These are phyloP conservation scores for Bertia moriformis DNA, from an alignment of 2,329 filamentous ascomycete genomes.

Conservation along the genomic window DNA sequence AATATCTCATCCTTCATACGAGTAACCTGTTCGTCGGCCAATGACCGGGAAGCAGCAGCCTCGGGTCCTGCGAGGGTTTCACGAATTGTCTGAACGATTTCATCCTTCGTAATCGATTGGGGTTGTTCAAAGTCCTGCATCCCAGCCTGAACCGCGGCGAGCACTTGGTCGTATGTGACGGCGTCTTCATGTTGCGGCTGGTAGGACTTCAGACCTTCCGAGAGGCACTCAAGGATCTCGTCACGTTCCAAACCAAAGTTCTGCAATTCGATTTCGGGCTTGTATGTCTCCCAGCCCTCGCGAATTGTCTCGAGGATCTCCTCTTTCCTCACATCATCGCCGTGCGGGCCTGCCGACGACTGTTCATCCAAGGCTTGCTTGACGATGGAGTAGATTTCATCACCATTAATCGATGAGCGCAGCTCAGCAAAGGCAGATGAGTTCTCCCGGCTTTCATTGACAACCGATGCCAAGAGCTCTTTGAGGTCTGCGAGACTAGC, in stretches of 20 bases:
- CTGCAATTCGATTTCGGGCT: slow-evolving; percentile 49
- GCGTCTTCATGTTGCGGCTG: slow-evolving; percentile 22
- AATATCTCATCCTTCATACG: neutral
- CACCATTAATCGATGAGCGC: slow-evolving; percentile 30
- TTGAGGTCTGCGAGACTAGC: slow-evolving; percentile 23
- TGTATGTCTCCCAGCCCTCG: slow-evolving; percentile 51
- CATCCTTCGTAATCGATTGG: slow-evolving; percentile 36
- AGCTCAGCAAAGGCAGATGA: slow-evolving; percentile 29
- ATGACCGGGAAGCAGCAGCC: slow-evolving; percentile 8
- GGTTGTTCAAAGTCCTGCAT: slow-evolving; percentile 39
- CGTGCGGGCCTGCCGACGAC: slow-evolving; percentile 16
- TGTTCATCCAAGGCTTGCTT: slow-evolving; percentile 41
- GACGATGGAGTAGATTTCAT: slow-evolving; percentile 43
- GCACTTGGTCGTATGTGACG: slow-evolving; percentile 43
- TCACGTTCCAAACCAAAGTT: slow-evolving; percentile 51
- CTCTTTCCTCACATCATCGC: slow-evolving; percentile 32
- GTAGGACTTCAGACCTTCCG: slow-evolving; percentile 46
- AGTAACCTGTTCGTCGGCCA: neutral
- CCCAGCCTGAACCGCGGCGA: slow-evolving; percentile 41
- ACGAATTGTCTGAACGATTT: slow-evolving; percentile 38
- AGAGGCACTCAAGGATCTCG: slow-evolving; percentile 47
- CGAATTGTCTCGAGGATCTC: slow-evolving; percentile 47
- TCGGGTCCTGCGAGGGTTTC: slow-evolving; percentile 43
- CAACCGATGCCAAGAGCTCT: slow-evolving; percentile 39
- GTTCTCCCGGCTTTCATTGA: slow-evolving; percentile 35